Conservation (phyloP, 2,329 filamentous ascomycete species). For the Cyphellophora attinorum region DNA sequence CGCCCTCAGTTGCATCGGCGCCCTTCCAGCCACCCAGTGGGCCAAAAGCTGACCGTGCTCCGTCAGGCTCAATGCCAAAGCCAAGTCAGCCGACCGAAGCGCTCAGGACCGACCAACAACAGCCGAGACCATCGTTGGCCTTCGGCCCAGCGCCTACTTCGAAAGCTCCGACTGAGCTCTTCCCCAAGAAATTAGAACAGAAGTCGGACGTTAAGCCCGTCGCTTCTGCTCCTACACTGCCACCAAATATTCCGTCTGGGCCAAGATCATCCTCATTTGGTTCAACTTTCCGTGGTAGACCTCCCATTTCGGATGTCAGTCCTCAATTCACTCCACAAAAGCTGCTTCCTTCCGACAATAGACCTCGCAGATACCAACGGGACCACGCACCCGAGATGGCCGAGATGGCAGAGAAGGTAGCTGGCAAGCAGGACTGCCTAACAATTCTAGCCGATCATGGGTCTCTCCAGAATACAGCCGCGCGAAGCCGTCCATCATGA, state of each 20-base stretch:
- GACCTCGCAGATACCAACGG: too few species aligned
- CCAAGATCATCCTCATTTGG: constrained; percentile 9
- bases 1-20: constrained; percentile 5
- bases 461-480: constrained; percentile 12
- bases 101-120: too few species aligned
- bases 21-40: constrained; percentile 31
- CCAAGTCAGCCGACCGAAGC: too few species aligned
- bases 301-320: not conserved
- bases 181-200: constrained; percentile 9
- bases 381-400: too few species aligned
- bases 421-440: constrained; percentile 1
- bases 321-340: not conserved
- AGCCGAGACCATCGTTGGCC: too few species aligned
- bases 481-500: constrained; percentile 16
- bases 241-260: constrained; percentile 17
- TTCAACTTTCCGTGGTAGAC: not conserved
- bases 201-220: constrained; percentile 8
- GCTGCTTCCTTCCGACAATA: too few species aligned
- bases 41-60: constrained; percentile 31
- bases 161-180: constrained; percentile 5
- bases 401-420: not conserved
- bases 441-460: constrained; percentile 10
- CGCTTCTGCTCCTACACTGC: constrained; percentile 8
- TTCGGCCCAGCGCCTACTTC: not conserved
- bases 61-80: too few species aligned